A percentile compares a stretch with the other conserved stretches of the same genome.
phyloP scores from a whole-genome alignment of 2,329 filamentous ascomycete species.

The Clarireedia paspali region DNA sequence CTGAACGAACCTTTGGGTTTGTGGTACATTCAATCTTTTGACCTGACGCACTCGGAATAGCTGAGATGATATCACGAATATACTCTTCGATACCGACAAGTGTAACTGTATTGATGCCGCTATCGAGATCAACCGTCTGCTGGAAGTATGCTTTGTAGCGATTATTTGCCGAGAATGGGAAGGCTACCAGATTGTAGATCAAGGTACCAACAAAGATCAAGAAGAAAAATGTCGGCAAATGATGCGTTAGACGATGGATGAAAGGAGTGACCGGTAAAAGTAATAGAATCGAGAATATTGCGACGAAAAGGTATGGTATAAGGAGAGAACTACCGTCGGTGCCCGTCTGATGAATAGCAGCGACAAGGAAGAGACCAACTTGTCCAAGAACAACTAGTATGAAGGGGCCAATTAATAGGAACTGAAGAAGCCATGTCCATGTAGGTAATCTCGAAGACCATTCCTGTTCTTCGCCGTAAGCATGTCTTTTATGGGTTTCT shows the following conservation, averaged over 20 bases:
- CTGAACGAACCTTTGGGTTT: constrained; percentile 35
- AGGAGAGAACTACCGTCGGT: constrained; percentile 72
- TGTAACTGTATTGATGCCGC: constrained; percentile 60
- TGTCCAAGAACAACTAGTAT: constrained; percentile 71
- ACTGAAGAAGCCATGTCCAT: constrained; percentile 85
- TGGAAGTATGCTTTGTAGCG: constrained; percentile 84
- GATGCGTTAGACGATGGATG: constrained; percentile 76
- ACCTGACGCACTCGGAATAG: constrained; percentile 63
- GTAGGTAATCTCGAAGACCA: constrained; percentile 76
- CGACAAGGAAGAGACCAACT: constrained; percentile 63
- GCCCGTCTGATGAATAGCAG: constrained; percentile 71
- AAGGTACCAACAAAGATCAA: constrained; percentile 66
- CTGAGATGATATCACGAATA: constrained; percentile 55
- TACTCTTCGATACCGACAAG: constrained; percentile 63
- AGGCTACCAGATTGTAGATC: constrained; percentile 78
- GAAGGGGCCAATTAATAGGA: constrained; percentile 72
- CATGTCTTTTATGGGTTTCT: constrained; percentile 30
- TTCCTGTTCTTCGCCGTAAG: constrained; percentile 67
- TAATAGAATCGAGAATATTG: constrained; percentile 60
- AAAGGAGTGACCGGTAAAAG: constrained; percentile 75
- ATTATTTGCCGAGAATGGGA: constrained; percentile 76
- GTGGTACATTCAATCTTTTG: constrained; percentile 47
- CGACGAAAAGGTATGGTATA: constrained; percentile 63
- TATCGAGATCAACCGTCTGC: constrained; percentile 72
- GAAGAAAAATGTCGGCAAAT: constrained; percentile 71